Evolutionary conservation across 441 rosid species (phyloP).

Genomic region (Dalechampia spathulata): DNA sequence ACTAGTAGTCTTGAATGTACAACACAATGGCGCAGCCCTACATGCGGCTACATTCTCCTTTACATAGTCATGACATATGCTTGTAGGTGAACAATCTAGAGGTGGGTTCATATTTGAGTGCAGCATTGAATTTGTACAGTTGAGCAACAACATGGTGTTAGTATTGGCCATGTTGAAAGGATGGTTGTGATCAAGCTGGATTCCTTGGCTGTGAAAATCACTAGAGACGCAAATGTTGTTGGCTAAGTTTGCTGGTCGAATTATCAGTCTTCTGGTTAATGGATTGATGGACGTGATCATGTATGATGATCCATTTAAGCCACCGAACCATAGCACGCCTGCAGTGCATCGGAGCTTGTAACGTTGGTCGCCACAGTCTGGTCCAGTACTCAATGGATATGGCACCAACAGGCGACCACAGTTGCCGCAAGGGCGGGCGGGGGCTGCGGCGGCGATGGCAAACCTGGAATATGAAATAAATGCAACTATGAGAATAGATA

Average conservation of each 20-base stretch:
- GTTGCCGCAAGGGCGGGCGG: slow-evolving; percentile 25
- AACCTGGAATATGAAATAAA: not conserved
- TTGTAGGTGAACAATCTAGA: slow-evolving; percentile 27
- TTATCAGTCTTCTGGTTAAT: slow-evolving; percentile 25
- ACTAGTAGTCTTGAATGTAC: slow-evolving; percentile 26
- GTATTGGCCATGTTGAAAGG: slow-evolving; percentile 44
- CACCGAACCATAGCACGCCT: slow-evolving; percentile 27
- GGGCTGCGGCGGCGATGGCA: not conserved
- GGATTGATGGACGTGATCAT: slow-evolving; percentile 32
- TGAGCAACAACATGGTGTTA: slow-evolving; percentile 41
- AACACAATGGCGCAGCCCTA: slow-evolving; percentile 24
- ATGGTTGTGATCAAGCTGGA: slow-evolving; percentile 28
- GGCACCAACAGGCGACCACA: slow-evolving; percentile 43
- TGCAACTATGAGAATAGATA: not conserved
- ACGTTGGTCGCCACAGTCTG: slow-evolving; percentile 39
- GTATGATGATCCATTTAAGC: slow-evolving; percentile 36
- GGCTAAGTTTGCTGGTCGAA: slow-evolving; percentile 27
- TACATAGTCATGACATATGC: slow-evolving; percentile 39
- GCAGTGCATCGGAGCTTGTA: slow-evolving; percentile 37
- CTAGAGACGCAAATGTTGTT: slow-evolving; percentile 31
- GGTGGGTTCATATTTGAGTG: slow-evolving; percentile 21
- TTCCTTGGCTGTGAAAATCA: slow-evolving; percentile 29
- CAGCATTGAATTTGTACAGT: slow-evolving; percentile 26
- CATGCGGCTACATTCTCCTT: slow-evolving; percentile 17
- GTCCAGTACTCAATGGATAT: slow-evolving; percentile 41